phyloP scores from a whole-genome alignment of 163 green algal species.

The Prototheca cutis region DNA sequence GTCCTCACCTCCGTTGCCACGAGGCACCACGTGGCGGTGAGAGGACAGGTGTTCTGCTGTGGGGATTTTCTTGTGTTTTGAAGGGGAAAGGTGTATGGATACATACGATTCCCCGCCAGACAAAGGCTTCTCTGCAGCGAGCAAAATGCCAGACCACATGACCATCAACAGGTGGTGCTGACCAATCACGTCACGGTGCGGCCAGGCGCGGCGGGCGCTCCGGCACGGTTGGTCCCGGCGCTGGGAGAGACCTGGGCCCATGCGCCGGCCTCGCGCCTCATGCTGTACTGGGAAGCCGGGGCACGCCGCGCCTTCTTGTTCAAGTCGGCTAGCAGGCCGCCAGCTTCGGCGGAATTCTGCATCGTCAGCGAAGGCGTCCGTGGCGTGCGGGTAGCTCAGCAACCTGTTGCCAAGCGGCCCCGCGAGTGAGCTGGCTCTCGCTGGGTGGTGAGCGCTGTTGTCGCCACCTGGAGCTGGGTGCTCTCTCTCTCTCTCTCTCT shows the following conservation, averaged over 20 bases:
- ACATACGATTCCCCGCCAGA: background rate
- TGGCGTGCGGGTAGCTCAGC: conserved; percentile 1
- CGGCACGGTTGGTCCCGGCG: conserved; percentile 41
- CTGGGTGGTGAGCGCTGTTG: no score
- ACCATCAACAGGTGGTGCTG: conserved; percentile 70
- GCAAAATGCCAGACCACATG: no score
- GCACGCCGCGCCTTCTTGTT: conserved; percentile 45
- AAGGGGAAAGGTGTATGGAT: background rate
- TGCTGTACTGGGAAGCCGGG: conserved; percentile 68
- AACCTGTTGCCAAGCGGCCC: conserved; percentile 16
- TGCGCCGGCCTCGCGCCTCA: conserved; percentile 64
- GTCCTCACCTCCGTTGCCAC: conserved; percentile 59
- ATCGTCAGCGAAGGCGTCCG: conserved; percentile 47
- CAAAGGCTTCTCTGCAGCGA: background rate
- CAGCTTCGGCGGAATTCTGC: conserved; percentile 30
- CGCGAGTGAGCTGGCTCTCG: background rate
- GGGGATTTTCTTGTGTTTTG: background rate
- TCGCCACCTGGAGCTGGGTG: no score
- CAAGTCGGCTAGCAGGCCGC: conserved; percentile 55
- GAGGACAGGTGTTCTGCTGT: no score
- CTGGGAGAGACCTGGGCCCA: conserved; percentile 83
- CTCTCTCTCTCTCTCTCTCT: no score
- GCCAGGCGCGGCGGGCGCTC: conserved; percentile 13
- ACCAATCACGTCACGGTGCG: conserved; percentile 79
- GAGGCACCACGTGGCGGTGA: conserved; percentile 51